phyloP scores from a whole-genome alignment of 2,329 filamentous ascomycete genomes.

The Hypoxylon sp. region DNA sequence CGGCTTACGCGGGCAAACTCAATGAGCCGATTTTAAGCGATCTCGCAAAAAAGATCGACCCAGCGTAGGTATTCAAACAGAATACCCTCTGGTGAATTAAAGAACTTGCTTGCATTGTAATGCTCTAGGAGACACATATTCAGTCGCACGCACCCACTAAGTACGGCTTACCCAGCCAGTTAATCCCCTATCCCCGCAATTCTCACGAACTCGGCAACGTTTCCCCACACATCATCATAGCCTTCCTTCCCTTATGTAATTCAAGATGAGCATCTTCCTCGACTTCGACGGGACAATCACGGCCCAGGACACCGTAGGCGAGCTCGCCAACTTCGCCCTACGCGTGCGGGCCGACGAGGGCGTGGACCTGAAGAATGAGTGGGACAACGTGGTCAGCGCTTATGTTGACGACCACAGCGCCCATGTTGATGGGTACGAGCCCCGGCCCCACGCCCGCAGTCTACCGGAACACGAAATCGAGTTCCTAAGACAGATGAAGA shows the following conservation, averaged over 20 bases:
- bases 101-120: neutral
- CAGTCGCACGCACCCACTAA: neutral
- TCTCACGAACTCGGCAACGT: constrained; percentile 8
- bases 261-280: constrained; percentile 62
- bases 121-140: too few relatives aligned
- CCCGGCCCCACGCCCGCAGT: constrained; percentile 52
- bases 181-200: constrained; percentile 22
- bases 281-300: constrained; percentile 74
- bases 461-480: constrained; percentile 57
- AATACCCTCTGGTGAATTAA: neutral
- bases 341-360: constrained; percentile 46
- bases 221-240: constrained; percentile 1
- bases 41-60: neutral
- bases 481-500: constrained; percentile 60
- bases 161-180: neutral
- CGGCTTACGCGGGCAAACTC: neutral
- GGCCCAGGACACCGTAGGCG: constrained; percentile 64
- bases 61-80: neutral
- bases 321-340: constrained; percentile 62
- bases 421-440: constrained; percentile 55
- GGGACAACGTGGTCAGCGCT: constrained; percentile 60
- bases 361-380: constrained; percentile 55
- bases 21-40: neutral
- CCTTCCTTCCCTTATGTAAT: neutral
- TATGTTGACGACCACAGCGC: constrained; percentile 60